phyloP scores from a whole-genome alignment of 1,284 basidiomycete genomes.

The Microbotryum intermedium region DNA sequence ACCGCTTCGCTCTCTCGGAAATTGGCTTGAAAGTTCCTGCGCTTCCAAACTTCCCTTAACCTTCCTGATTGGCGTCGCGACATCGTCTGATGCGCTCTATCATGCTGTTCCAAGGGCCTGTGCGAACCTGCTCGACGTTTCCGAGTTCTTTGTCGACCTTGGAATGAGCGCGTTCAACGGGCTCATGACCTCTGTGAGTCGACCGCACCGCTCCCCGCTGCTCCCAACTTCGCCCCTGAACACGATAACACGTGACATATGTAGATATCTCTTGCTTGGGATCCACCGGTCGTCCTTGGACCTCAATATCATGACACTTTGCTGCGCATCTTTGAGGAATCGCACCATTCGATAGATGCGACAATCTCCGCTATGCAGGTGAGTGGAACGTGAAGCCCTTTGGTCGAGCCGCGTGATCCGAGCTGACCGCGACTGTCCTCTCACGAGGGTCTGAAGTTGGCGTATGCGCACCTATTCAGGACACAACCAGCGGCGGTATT shows the following conservation, averaged over 20 bases:
- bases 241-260: background rate
- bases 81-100: constrained; percentile 12
- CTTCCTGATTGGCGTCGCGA: constrained; percentile 24
- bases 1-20: background rate
- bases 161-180: constrained; percentile 25
- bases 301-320: constrained; percentile 7
- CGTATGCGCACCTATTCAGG: no score
- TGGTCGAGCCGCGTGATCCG: no score
- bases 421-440: no score
- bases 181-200: constrained; percentile 13
- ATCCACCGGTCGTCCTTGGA: constrained; percentile 10
- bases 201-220: no score
- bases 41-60: constrained; percentile 10
- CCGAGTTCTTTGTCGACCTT: constrained; percentile 23
- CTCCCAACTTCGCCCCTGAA: no score
- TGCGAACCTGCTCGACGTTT: constrained; percentile 14
- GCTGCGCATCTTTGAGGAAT: constrained; percentile 17
- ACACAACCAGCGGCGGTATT: no score
- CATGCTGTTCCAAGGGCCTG: constrained; percentile 1
- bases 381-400: background rate
- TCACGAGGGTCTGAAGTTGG: no score
- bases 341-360: constrained; percentile 26
- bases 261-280: constrained; percentile 19
- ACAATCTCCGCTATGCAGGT: constrained; percentile 22
- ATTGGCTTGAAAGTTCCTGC: background rate